Evolutionary conservation across 306 rosid genomes (phyloP).

Genomic region (Herpetospermum pedunculosum): DNA sequence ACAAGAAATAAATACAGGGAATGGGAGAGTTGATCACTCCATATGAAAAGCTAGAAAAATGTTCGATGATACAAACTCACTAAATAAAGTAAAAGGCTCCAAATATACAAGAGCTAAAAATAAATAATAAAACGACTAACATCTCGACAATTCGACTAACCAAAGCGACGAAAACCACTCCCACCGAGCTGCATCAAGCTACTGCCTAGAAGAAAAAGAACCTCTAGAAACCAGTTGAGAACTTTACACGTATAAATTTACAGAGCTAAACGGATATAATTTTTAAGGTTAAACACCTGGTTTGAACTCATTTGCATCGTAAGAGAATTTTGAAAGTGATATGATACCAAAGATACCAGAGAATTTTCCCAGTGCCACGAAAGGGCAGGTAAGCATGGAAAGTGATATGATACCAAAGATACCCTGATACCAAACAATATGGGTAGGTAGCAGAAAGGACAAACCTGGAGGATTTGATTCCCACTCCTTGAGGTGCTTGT

Average conservation of each 20-base stretch:
- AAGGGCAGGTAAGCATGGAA: too few relatives aligned
- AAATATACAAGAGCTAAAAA: background rate
- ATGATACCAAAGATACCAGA: too few relatives aligned
- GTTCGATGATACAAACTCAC: too few relatives aligned
- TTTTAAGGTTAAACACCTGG: background rate
- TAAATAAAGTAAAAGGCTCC: background rate
- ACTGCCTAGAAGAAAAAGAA: background rate
- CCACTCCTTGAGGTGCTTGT: conserved; percentile 4
- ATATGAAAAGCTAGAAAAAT: too few relatives aligned
- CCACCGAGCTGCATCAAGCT: background rate
- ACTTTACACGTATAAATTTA: background rate
- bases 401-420: background rate
- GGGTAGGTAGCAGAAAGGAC: background rate
- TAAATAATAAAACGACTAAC: background rate
- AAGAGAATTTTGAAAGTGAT: too few relatives aligned
- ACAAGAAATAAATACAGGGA: too few relatives aligned
- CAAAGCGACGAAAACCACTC: background rate
- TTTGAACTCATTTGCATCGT: background rate
- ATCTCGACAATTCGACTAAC: background rate
- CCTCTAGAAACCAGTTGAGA: background rate
- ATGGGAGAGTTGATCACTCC: too few relatives aligned
- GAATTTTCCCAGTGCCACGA: too few relatives aligned
- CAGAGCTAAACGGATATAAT: too few relatives aligned
- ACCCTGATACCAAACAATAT: background rate
- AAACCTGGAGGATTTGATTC: background rate